phyloP scores from a whole-genome alignment of 805 yeast genomes.

The Nakazawaea anatomiae region DNA sequence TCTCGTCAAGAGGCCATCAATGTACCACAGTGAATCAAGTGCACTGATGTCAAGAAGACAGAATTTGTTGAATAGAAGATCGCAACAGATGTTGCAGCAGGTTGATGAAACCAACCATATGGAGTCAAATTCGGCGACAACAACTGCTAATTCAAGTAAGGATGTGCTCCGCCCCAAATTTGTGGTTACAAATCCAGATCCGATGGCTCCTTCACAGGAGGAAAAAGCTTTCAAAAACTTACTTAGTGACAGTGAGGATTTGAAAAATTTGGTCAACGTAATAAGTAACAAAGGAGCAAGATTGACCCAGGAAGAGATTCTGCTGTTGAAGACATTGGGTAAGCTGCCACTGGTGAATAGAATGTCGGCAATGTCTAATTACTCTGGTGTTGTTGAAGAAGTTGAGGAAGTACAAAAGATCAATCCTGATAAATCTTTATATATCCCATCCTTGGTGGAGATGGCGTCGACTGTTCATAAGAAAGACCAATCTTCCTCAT shows the following conservation, averaged over 20 bases:
- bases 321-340: slow-evolving; percentile 2
- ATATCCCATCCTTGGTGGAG: slow-evolving; percentile 11
- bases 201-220: not conserved
- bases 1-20: slow-evolving; percentile 9
- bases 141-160: not conserved
- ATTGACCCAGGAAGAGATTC: slow-evolving; percentile 5
- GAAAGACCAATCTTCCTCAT: slow-evolving; percentile 14
- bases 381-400: slow-evolving; percentile 31
- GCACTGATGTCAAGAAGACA: slow-evolving; percentile 5
- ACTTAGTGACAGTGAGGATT: slow-evolving; percentile 1
- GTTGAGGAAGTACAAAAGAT: slow-evolving; percentile 28
- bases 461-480: slow-evolving; percentile 11
- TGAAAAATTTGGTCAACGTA: slow-evolving; percentile 4
- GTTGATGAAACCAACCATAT: slow-evolving; percentile 1
- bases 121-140: not conserved
- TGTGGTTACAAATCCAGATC: slow-evolving; percentile 10
- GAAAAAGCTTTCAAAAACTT: not conserved
- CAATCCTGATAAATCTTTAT: slow-evolving; percentile 19
- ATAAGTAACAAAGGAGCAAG: slow-evolving; percentile 3
- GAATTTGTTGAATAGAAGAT: slow-evolving; percentile 7
- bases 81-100: slow-evolving; percentile 1
- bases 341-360: slow-evolving; percentile 11
- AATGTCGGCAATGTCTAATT: slow-evolving; percentile 26
- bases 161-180: slow-evolving; percentile 1
- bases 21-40: slow-evolving; percentile 6